Conservation (phyloP, 345 rosid genomes). For the Arabidopsis thaliana region DNA sequence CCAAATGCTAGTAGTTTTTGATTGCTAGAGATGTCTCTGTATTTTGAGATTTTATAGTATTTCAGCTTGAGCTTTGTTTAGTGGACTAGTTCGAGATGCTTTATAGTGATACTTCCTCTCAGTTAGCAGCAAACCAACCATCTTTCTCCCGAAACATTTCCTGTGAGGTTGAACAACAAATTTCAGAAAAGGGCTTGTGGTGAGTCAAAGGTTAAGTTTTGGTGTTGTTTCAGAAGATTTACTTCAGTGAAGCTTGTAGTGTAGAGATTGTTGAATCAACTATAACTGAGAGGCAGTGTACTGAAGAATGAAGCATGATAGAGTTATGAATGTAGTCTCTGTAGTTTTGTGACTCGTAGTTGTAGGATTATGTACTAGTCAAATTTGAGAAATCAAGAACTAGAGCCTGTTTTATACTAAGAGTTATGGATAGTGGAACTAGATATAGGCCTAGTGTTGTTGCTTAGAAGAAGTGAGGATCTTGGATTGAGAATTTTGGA, state of each 20-base stretch:
- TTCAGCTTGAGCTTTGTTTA: no score
- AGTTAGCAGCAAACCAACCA: no score
- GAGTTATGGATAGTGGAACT: neutral
- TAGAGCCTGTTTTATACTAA: neutral
- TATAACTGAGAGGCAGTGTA: neutral
- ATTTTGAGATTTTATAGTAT: neutral
- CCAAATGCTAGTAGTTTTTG: neutral
- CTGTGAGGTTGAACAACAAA: no score
- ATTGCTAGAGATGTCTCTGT: neutral
- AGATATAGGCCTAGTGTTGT: neutral
- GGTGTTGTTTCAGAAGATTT: no score
- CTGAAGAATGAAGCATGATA: no score
- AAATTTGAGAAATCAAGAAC: neutral
- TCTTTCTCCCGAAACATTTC: no score
- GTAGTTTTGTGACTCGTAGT: neutral
- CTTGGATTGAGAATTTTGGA: conserved; percentile 2
- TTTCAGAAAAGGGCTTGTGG: no score
- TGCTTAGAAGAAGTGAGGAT: neutral
- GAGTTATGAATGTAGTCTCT: neutral
- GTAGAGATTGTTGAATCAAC: neutral
- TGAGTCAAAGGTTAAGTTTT: no score
- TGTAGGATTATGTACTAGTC: neutral
- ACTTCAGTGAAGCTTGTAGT: neutral
- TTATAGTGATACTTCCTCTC: no score
- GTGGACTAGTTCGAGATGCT: neutral